Evolutionary conservation across 257 asterid genomes (phyloP).

Genomic region (Echium plantagineum): DNA sequence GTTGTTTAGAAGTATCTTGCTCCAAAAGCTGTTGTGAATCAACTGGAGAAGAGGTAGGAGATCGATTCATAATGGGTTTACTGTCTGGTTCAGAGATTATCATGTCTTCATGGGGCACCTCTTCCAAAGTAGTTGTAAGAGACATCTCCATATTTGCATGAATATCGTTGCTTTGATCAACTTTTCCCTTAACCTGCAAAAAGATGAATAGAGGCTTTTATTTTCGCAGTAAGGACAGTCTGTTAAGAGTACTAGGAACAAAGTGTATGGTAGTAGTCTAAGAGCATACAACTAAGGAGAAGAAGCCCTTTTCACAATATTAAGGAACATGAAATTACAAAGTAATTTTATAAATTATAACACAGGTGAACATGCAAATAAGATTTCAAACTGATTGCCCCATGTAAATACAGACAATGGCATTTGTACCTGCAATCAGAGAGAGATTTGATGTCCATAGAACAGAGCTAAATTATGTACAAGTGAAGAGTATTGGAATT

Average conservation of each 20-base stretch:
- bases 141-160: constrained; percentile 38
- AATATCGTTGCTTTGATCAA: constrained; percentile 38
- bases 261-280: no score
- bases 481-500: no score
- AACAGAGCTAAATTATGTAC: neutral
- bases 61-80: constrained; percentile 21
- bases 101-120: constrained; percentile 36
- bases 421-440: neutral
- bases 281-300: no score
- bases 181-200: constrained; percentile 57
- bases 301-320: no score
- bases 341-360: neutral
- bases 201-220: constrained; percentile 1
- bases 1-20: constrained; percentile 25
- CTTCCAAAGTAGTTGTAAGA: constrained; percentile 27
- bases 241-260: no score
- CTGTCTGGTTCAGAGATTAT: constrained; percentile 30
- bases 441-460: no score
- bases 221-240: no score
- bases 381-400: neutral
- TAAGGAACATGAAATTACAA: constrained; percentile 1
- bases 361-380: neutral
- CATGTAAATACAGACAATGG: neutral
- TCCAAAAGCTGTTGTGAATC: constrained; percentile 30
- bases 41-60: constrained; percentile 23